These are phyloP conservation scores for Luvunga scandens DNA, from an alignment of 345 rosid species.

Conservation along the genomic window DNA sequence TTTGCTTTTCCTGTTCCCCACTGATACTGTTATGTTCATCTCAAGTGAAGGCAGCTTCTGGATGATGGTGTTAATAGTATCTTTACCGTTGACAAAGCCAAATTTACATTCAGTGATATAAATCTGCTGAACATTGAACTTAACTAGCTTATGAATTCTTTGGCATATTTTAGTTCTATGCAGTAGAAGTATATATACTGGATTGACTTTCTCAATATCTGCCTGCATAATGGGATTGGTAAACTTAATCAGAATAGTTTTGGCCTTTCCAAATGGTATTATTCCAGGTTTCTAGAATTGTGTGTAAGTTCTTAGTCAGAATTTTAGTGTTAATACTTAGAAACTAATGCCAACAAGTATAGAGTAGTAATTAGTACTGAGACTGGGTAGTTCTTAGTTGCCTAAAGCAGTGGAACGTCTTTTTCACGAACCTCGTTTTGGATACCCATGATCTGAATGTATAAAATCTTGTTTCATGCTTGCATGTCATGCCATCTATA, in stretches of 20 bases:
- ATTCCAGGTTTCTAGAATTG: background rate
- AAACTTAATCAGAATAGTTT: background rate
- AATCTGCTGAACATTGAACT: background rate
- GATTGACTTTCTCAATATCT: background rate
- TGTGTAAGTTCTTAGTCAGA: background rate
- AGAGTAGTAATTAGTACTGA: background rate
- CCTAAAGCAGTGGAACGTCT: background rate
- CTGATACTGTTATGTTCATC: background rate
- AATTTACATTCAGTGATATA: background rate
- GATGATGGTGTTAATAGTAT: background rate
- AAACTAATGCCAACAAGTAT: background rate
- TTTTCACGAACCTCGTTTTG: background rate
- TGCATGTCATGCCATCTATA: slow-evolving; percentile 1
- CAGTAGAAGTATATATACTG: background rate
- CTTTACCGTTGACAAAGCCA: background rate
- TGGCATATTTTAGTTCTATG: background rate
- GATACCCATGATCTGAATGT: background rate
- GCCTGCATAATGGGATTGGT: background rate
- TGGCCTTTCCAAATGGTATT: background rate
- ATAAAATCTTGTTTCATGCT: background rate
- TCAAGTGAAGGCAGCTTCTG: background rate
- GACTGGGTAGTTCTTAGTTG: background rate
- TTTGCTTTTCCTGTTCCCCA: background rate
- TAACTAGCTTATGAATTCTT: background rate
- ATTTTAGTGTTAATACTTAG: background rate